Percentiles rank a stretch among this genome's conserved stretches.
These are phyloP conservation scores for Cucurbita pepo DNA, from an alignment of 306 rosid species.

Conservation along the genomic window DNA sequence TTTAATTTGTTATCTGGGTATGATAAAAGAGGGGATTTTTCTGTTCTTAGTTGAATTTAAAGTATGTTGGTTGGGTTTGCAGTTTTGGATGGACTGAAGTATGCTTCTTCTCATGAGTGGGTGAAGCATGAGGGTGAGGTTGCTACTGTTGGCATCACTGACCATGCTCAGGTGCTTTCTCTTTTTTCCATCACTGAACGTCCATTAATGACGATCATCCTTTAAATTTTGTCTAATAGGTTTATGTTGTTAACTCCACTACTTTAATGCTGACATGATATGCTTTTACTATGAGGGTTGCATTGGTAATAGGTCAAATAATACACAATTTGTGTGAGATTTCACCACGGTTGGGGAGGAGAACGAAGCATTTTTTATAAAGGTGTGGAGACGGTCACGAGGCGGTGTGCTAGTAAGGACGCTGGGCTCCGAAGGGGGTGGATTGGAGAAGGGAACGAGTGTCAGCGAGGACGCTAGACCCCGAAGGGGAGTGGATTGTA, in stretches of 20 bases:
- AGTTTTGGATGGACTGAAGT: slow-evolving; percentile 94
- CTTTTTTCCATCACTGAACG: not conserved
- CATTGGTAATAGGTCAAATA: not conserved
- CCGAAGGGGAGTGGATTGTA: no score
- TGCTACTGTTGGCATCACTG: slow-evolving; percentile 76
- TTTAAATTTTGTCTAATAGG: not conserved
- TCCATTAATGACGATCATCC: no score
- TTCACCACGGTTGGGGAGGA: no score
- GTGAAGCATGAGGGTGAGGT: slow-evolving; percentile 88
- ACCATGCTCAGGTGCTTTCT: slow-evolving; percentile 76
- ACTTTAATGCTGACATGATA: not conserved
- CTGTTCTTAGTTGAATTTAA: no score
- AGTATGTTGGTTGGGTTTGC: slow-evolving; percentile 1
- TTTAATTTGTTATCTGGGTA: not conserved
- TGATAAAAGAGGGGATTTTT: not conserved
- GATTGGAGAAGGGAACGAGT: no score
- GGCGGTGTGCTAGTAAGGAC: no score
- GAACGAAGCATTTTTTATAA: no score
- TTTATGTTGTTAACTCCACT: not conserved
- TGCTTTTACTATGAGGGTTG: not conserved
- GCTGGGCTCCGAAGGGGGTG: no score
- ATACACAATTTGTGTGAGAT: no score
- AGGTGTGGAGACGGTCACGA: no score
- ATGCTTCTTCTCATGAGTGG: slow-evolving; percentile 94
- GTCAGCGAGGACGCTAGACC: no score